phyloP scores from a whole-genome alignment of 441 rosid species.

The Eugenia klotzschiana region DNA sequence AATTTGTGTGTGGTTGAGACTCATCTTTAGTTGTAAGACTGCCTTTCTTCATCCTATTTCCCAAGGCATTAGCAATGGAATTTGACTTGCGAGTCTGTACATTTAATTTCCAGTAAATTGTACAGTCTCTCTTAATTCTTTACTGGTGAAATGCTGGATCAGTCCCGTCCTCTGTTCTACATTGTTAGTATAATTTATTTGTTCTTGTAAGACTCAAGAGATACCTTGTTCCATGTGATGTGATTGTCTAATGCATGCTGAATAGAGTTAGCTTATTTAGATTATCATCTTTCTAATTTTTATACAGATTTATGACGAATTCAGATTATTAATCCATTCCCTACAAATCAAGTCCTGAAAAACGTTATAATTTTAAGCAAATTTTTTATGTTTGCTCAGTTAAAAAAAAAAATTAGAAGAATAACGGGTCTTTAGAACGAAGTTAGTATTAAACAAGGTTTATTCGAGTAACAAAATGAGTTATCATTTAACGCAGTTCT shows the following conservation, averaged over 20 bases:
- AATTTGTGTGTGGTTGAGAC: not conserved
- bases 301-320: not conserved
- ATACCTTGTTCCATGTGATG: not conserved
- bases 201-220: not conserved
- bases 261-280: not conserved
- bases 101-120: not conserved
- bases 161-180: not conserved
- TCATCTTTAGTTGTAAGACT: not conserved
- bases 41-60: not conserved
- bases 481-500: not conserved
- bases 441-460: not conserved
- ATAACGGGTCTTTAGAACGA: not conserved
- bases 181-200: not conserved
- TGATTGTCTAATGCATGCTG: not conserved
- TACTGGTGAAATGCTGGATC: not conserved
- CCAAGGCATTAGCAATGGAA: not conserved
- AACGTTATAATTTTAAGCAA: not conserved
- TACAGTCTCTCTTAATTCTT: not conserved
- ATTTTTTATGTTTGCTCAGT: not conserved
- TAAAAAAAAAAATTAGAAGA: not conserved
- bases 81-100: not conserved
- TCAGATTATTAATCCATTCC: not conserved
- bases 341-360: not conserved
- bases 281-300: not conserved
- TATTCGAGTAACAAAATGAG: rapidly evolving